Base-by-base conservation (phyloP, 1,284 basidiomycete species). In the Boletus sp. region DNA sequence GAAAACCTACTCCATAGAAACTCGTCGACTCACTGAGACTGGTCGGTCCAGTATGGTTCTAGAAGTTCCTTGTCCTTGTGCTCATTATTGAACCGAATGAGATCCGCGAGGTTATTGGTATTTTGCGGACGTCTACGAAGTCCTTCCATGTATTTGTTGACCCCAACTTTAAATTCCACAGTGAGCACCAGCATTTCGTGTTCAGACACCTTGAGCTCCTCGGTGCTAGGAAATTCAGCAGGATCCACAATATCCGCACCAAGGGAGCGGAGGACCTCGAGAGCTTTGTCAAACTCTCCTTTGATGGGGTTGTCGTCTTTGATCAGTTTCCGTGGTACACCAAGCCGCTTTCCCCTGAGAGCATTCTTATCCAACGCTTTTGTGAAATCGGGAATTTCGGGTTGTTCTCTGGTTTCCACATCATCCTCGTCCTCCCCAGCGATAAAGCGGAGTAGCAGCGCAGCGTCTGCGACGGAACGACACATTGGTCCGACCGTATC, bases 401-500 rank as follows among this genome's bases (percentile, higher is more conserved):
- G 70, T 47, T 76, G 74, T 4, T 60, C 61, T 20, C 70, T 61
- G 6, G 77, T 76, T 39, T 65, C 71, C 46, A 72, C 70, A 54
- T 79, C 77, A 5, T 64, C 57, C 6, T 65, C 65, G 49, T 78
- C 77, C 23, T 61, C 66, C 2, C 77, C 77, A 8, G 72, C 69
- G 43, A 78, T 76, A 8, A 66, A 59, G 9, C 65, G 58, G 8
- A 78, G 69, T 9, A 77, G 60, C 14, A 66, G 54, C 0, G 73
- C 74, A 8, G 70, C 72, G 42, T 79, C 77, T 12, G 70, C 59
- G 26, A 78, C 72, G 5, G 69, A 71, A 34, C 77, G 69, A 27
- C 69, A 65, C 65, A 79, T 75, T 0, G 74, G 71, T 0, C 77
- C 77, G 5, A 75, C 69, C 1, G 74, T 74, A 50, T 79, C 77